Conservation (phyloP, 2,329 filamentous ascomycete species). For the Pestalotiopsis sp. region DNA sequence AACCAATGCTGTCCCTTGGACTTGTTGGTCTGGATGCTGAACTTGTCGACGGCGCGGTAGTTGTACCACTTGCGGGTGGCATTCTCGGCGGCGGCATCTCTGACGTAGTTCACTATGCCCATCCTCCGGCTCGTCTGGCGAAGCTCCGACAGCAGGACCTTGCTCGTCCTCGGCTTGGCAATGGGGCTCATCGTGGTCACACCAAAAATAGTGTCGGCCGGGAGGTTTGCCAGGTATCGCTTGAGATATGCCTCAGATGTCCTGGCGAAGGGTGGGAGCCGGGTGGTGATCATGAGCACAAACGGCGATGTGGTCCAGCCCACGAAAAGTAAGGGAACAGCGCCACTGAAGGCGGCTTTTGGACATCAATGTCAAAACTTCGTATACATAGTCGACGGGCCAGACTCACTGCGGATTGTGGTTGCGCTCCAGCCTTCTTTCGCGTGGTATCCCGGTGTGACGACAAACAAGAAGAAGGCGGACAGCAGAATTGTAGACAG, state of each 20-base stretch:
- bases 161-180: slow-evolving; percentile 48
- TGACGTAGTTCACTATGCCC: slow-evolving; percentile 39
- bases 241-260: slow-evolving; percentile 56
- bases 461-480: slow-evolving; percentile 63
- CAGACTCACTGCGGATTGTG: slow-evolving; percentile 24
- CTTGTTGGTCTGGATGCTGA: slow-evolving; percentile 32
- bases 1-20: slow-evolving; percentile 32
- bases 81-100: slow-evolving; percentile 29
- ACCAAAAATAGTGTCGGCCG: slow-evolving; percentile 46
- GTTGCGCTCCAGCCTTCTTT: slow-evolving; percentile 29
- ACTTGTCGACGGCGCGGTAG: slow-evolving; percentile 35
- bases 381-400: slow-evolving; percentile 6
- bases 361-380: not conserved
- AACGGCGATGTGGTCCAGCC: slow-evolving; percentile 67
- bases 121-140: slow-evolving; percentile 28
- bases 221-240: slow-evolving; percentile 49
- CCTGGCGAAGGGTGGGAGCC: slow-evolving; percentile 66
- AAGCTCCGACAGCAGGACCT: slow-evolving; percentile 34
- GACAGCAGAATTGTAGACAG: slow-evolving; percentile 70
- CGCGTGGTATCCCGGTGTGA: slow-evolving; percentile 59
- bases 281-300: slow-evolving; percentile 70
- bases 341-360: slow-evolving; percentile 57
- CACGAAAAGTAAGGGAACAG: slow-evolving; percentile 65
- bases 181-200: slow-evolving; percentile 57
- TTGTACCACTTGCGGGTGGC: slow-evolving; percentile 35